These are phyloP conservation scores for Eimeria acervulina DNA, from an alignment of 169 alveolate species.

Conservation along the genomic window DNA sequence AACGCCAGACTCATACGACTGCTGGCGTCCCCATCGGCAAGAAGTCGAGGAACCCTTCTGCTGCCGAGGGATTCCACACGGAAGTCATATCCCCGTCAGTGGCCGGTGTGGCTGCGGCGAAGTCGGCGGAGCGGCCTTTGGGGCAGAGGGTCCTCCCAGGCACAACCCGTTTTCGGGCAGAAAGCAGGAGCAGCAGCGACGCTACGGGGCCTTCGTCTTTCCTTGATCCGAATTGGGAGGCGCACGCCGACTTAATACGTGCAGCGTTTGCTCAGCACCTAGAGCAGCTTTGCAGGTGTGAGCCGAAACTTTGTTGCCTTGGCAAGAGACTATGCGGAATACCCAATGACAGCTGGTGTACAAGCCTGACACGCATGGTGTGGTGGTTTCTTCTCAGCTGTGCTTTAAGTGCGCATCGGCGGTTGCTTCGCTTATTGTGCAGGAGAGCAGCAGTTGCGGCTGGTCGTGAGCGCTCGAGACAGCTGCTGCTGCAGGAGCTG, in stretches of 20 bases:
- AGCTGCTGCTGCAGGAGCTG: constrained; percentile 52
- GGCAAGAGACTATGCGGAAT: background rate
- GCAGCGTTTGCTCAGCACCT: constrained; percentile 73
- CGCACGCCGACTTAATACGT: constrained; percentile 70
- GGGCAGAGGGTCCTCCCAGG: background rate
- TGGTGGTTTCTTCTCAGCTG: background rate
- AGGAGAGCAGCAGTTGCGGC: constrained; percentile 80
- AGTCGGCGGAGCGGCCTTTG: background rate
- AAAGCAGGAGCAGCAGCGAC: constrained; percentile 78
- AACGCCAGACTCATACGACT: background rate
- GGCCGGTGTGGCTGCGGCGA: background rate
- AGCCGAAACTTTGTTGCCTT: background rate
- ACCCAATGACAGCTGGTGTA: background rate
- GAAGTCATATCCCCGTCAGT: background rate
- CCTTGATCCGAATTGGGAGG: constrained; percentile 74
- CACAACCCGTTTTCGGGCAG: constrained; percentile 2
- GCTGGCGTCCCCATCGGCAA: constrained; percentile 31
- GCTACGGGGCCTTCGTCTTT: constrained; percentile 47
- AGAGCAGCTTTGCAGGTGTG: constrained; percentile 77
- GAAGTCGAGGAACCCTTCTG: constrained; percentile 1
- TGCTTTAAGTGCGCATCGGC: background rate
- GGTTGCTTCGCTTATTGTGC: background rate
- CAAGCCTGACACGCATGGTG: background rate
- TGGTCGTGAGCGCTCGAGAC: constrained; percentile 71
- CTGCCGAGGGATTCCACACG: background rate